Conservation (phyloP, 1,139 yeast species). For the Yamadazyma triangularis region DNA sequence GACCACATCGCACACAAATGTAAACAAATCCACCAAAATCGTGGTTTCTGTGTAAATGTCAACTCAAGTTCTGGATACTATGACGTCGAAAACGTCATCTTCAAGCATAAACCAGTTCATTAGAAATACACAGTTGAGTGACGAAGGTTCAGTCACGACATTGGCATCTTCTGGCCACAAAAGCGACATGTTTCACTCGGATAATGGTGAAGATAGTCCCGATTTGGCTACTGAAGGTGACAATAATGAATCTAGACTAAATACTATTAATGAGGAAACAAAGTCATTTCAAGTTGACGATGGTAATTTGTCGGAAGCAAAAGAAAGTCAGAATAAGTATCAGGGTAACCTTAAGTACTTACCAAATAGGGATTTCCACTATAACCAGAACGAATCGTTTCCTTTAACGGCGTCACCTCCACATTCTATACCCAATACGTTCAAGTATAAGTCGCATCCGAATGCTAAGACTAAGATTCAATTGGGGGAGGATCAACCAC, state of each 20-base stretch:
- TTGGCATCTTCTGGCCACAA: neutral
- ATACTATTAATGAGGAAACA: conserved; percentile 7
- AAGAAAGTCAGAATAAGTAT: conserved; percentile 13
- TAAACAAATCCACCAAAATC: no score
- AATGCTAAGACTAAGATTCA: conserved; percentile 39
- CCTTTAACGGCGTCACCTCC: conserved; percentile 16
- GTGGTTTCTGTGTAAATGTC: no score
- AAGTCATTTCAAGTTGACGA: conserved; percentile 7
- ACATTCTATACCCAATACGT: conserved; percentile 42
- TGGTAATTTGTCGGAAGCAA: conserved; percentile 8
- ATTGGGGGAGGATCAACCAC: conserved; percentile 2
- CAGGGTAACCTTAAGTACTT: conserved; percentile 32
- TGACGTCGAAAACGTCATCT: conserved; percentile 7
- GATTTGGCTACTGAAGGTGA: neutral
- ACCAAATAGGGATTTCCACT: conserved; percentile 30
- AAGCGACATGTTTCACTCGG: no score
- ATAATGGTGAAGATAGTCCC: neutral
- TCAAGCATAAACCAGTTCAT: conserved; percentile 10
- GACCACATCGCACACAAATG: no score
- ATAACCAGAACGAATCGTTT: conserved; percentile 12
- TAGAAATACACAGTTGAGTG: conserved; percentile 10
- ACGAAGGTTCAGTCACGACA: conserved; percentile 1
- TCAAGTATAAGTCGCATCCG: conserved; percentile 43
- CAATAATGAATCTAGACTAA: conserved; percentile 2
- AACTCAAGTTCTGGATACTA: conserved; percentile 14